phyloP scores from a whole-genome alignment of 208 protist species.

The Porcisia hertigi region DNA sequence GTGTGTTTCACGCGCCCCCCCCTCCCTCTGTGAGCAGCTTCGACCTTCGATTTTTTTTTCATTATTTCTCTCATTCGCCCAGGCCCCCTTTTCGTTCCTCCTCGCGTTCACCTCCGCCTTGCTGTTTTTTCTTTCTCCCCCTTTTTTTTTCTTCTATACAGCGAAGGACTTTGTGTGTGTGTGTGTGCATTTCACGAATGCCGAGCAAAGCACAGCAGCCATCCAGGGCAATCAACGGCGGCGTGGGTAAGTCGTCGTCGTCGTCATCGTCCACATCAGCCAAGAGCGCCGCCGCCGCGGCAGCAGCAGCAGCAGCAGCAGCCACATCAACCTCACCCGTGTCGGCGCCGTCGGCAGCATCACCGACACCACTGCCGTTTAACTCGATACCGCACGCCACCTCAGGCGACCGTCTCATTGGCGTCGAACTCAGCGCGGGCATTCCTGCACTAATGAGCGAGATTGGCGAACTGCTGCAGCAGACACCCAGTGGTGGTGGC shows the following conservation, averaged over 20 bases:
- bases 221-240: conserved; percentile 8
- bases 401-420: conserved; percentile 26
- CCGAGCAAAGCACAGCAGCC: conserved; percentile 16
- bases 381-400: conserved; percentile 32
- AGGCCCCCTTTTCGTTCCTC: too few species aligned
- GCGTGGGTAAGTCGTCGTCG: conserved; percentile 4
- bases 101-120: too few species aligned
- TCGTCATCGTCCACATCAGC: background rate
- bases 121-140: background rate
- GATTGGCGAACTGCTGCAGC: conserved; percentile 32
- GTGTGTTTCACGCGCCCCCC: too few species aligned
- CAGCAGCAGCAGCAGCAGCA: background rate
- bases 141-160: background rate
- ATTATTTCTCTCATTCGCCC: too few species aligned
- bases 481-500: conserved; percentile 13
- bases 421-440: conserved; percentile 27
- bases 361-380: conserved; percentile 12
- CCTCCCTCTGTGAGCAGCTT: too few species aligned
- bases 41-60: too few species aligned
- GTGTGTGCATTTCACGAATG: conserved; percentile 11
- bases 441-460: conserved; percentile 37
- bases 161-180: background rate
- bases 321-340: background rate
- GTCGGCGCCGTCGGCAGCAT: conserved; percentile 1
- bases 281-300: conserved; percentile 2